Evolutionary conservation across 2,329 filamentous ascomycete species (phyloP), one percentile per base, ranked within the genome.

Genomic region (Pseudonectria foliicola): DNA sequence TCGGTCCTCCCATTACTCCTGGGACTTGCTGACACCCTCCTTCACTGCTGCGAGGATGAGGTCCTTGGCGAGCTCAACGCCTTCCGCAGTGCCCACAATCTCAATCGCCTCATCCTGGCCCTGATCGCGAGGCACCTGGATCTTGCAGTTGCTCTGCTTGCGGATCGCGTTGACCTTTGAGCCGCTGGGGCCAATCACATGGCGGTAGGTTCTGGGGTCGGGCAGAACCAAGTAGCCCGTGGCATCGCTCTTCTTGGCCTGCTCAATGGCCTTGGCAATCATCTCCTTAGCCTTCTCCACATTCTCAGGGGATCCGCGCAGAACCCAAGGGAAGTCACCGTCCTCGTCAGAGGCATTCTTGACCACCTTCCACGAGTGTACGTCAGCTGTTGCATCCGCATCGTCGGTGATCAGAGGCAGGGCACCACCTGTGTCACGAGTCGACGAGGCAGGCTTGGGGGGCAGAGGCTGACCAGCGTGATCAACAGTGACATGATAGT

Each of bases 331-430:
- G 49, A 92, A 89, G 7, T 82, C 79, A 16, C 80, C 81, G 27
- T 79, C 72, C 42, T 80, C 77, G n/a, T 64, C 63, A 26, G 75
- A 73, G 16, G 62, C 56, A 32, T 64, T 65, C 55, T 87, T 79
- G 40, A 93, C 75, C 10, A 92, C 67, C 47, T 85, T 84, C 87
- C 89, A 98, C 3, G 84, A 86, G 66, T 94, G 80, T 14, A 71
- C 75, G 44, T 84, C 79, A 6, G 76, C 69, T 14, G 72, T 61
- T 10, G 73, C 65, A 11, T 79, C 75, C 1, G 75, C 73, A 34
- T 92, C 85, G 54, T 96, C 92, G 1, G 89, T 96, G 62, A 96
- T 96, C 48, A 98, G 64, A n/a, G 92, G 92, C 37, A 94, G 73
- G 26, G 77, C 63, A 31, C 69, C 73, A 29, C 75, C 77, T 44